Evolutionary conservation across 2,329 filamentous ascomycete species (phyloP), one percentile per base, ranked within the genome.

Genomic region (Clonostachys chloroleuca): DNA sequence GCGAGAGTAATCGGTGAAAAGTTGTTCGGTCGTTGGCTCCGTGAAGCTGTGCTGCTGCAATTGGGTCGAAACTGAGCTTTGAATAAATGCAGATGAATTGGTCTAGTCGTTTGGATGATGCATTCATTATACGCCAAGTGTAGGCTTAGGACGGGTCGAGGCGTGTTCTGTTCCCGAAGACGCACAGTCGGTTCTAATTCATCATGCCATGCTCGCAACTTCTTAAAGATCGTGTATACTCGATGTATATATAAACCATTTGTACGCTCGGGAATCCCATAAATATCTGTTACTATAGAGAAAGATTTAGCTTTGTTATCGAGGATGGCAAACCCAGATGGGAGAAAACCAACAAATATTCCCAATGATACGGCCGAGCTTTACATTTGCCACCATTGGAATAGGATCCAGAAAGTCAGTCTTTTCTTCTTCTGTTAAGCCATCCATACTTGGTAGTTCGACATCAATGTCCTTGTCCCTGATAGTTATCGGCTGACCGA

Each of bases 41-140:
- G 12, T 7, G 13, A 12, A 34, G 34, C 8, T 45, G 51, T 10
- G 45, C 37, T 4, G 20, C 42, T 16, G 13, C 46, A 13, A 0
- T 54, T 53, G 1, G 60, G 47, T 8, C 57, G 58, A 1, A 60
- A 60, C 20, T 63, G 59, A 0, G 58, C 48, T 5, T 62, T 63
- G 34, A 65, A 63, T 0, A 65, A 55, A 1, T 65, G 56, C 0
- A 65, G 45, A 0, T 65, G 45, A 1, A 65, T 55, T 0, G 63
- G 63, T 0, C 63, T 56, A 0, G 63, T 64, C 0, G 63, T 65
- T 43, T 62, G 63, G 36, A 65, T 64, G 16, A 65, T 63, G 46
- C 60, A 64, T n/a, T 65, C 61, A 10, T 60, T 59, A 45, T 64
- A 64, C 1, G 60, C 59, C 0, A 63, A 55, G 24, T 62, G 58